Evolutionary conservation across 2,329 filamentous ascomycete species (phyloP).

Genomic region (Clarireedia hainanense): DNA sequence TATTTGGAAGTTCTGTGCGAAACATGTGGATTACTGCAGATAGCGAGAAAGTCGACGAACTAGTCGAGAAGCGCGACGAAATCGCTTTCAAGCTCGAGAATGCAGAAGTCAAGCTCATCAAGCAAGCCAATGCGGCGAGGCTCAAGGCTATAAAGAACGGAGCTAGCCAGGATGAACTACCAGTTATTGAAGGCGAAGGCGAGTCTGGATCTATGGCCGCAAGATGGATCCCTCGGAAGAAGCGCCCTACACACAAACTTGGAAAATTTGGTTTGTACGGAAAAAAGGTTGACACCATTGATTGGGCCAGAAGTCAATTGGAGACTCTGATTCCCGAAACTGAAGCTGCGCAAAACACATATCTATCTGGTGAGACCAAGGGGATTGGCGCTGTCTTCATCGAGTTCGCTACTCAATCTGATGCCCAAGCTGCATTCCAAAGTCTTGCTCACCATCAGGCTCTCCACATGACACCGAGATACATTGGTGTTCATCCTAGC

Average conservation of each 20-base stretch:
- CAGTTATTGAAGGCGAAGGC: slow-evolving; percentile 47
- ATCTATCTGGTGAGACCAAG: slow-evolving; percentile 56
- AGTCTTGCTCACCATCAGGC: slow-evolving; percentile 80
- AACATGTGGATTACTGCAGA: slow-evolving; percentile 79
- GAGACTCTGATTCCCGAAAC: slow-evolving; percentile 67
- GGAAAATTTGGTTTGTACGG: slow-evolving; percentile 64
- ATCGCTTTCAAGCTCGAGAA: slow-evolving; percentile 75
- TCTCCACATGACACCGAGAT: slow-evolving; percentile 74
- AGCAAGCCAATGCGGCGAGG: slow-evolving; percentile 64
- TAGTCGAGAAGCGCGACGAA: slow-evolving; percentile 75
- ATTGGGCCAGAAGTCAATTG: slow-evolving; percentile 76
- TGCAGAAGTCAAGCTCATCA: slow-evolving; percentile 81
- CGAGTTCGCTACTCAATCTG: slow-evolving; percentile 75
- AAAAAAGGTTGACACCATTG: slow-evolving; percentile 89
- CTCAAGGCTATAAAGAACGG: slow-evolving; percentile 59
- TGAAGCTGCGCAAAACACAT: slow-evolving; percentile 57
- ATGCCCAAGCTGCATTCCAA: slow-evolving; percentile 82
- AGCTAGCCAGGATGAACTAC: slow-evolving; percentile 34
- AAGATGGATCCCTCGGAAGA: slow-evolving; percentile 64
- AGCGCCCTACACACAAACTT: slow-evolving; percentile 68
- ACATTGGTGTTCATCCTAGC: slow-evolving; percentile 71
- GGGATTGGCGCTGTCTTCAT: slow-evolving; percentile 68
- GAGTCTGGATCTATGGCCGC: slow-evolving; percentile 65
- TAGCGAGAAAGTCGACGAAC: slow-evolving; percentile 66
- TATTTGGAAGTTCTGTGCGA: slow-evolving; percentile 77